Evolutionary conservation across 2,329 filamentous ascomycete genomes (phyloP), one percentile per base, ranked within the genome.

Genomic region (Phoma sp.): DNA sequence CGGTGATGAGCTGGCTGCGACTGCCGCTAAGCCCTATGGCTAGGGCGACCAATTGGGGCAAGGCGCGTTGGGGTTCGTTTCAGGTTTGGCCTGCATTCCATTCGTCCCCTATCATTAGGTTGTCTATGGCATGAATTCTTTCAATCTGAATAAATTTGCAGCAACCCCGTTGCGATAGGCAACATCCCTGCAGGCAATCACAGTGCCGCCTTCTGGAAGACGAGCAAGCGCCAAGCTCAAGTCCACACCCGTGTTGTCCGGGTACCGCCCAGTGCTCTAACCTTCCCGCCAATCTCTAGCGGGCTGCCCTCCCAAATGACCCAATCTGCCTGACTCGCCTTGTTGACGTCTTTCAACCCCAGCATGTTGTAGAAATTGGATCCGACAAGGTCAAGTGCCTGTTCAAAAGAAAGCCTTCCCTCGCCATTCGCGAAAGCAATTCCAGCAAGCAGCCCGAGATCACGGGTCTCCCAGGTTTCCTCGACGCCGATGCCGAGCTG

Each of bases 251-350:
- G 32, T 8, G 43, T 48, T 23, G 46, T 46, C 18, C 44, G 49
- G 13, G 35, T 35, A 18, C 49, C 47, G 2, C 60, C 56, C 9
- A 66, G 37, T 3, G 47, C 65, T 11, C 58, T 79, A 39, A 88
- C 78, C 42, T 81, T 73, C 5, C 80, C 79, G 4, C 81, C 82
- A 65, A 88, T 83, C 61, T 86, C 79, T 57, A 89, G 65, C 18
- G 87, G 87, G 60, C 78, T 85, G 0, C 86, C 86, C 66, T 89
- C 86, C 47, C 80, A 85, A 5, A 89, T 77, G 3, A 87, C 78
- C 73, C 88, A 89, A 58, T 88, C 76, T 61, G 32, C 58, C 57
- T 47, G 65, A 59, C 29, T 55, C 57, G 33, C 70, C 55, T 23
- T 25, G n/a, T 53, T 52, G 30, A 56, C 41, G 23, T 60, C 25